Percentiles rank a stretch among this genome's conserved stretches.
Evolutionary conservation across 108 stramenopile species (phyloP).

Genomic region (Nitzschia inconspicua): DNA sequence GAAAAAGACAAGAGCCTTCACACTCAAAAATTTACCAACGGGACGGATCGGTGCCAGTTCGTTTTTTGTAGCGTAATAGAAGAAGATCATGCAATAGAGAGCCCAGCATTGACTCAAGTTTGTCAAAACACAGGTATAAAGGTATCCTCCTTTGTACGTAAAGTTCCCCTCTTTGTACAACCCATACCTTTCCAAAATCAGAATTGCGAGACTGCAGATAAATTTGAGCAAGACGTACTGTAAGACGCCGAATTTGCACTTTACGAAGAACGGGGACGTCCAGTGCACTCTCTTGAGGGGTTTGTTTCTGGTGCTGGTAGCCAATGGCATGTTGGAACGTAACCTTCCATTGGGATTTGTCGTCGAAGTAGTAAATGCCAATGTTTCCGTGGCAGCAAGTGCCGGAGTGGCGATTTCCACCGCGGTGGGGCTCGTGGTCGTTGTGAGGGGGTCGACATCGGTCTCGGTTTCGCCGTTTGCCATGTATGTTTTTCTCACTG

Average conservation of each 20-base stretch:
- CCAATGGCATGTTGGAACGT: not conserved
- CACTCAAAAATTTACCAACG: constrained; percentile 92
- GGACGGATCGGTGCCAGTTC: constrained; percentile 88
- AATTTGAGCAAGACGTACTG: constrained; percentile 94
- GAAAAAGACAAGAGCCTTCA: constrained; percentile 95
- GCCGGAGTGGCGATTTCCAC: not conserved
- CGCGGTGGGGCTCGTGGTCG: not conserved
- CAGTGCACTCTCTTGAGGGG: constrained; percentile 72
- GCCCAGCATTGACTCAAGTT: constrained; percentile 96
- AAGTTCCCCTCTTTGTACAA: constrained; percentile 92
- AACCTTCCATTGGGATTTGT: not conserved
- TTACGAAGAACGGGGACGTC: constrained; percentile 82
- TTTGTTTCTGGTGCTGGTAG: constrained; percentile 3
- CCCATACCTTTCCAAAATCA: constrained; percentile 63
- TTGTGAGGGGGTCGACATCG: not conserved
- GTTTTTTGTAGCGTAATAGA: constrained; percentile 90
- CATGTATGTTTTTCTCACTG: constrained; percentile 44
- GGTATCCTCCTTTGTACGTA: constrained; percentile 68
- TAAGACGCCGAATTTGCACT: constrained; percentile 86
- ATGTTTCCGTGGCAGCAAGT: constrained; percentile 7
- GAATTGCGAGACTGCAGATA: constrained; percentile 42
- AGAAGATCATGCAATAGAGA: constrained; percentile 92
- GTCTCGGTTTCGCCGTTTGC: not conserved
- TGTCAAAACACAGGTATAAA: constrained; percentile 85
- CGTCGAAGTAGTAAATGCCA: not conserved